Conservation (phyloP, 176 grass and related monocot species). For the Themeda triandra region DNA sequence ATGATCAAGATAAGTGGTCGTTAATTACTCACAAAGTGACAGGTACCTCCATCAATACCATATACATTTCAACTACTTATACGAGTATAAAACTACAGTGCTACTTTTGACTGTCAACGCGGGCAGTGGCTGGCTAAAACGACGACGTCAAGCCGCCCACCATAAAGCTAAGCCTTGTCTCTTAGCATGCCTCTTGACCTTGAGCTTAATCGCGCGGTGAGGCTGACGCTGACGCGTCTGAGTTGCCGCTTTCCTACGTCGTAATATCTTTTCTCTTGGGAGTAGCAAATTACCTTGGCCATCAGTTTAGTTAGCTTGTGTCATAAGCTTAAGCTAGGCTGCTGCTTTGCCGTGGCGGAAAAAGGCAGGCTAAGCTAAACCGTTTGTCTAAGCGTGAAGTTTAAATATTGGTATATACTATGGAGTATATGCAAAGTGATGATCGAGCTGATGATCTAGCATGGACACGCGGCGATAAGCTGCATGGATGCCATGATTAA, state of each 20-base stretch:
- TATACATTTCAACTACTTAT: not conserved
- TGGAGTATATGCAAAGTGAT: not conserved
- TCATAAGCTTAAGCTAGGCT: not conserved
- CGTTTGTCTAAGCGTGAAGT: not conserved
- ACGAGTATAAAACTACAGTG: not conserved
- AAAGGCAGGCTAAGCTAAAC: not conserved
- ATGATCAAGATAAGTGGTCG: not conserved
- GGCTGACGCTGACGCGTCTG: not conserved
- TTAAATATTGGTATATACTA: not conserved
- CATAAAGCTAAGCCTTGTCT: conserved; percentile 30
- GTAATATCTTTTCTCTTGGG: no score
- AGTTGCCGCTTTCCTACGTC: not conserved
- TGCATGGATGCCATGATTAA: not conserved
- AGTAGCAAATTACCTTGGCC: not conserved
- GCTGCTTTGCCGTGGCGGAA: not conserved
- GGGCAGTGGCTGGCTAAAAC: not conserved
- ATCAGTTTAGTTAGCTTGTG: not conserved
- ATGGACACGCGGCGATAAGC: not conserved
- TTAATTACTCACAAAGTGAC: not conserved
- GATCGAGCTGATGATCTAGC: not conserved
- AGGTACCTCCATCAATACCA: not conserved
- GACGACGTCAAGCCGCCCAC: conserved; percentile 18
- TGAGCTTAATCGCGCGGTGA: not conserved
- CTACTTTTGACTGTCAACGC: not conserved
- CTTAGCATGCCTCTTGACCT: not conserved